These are phyloP conservation scores for Trypanosomatidae sp. DNA, from an alignment of 208 protist genomes.

Conservation along the genomic window DNA sequence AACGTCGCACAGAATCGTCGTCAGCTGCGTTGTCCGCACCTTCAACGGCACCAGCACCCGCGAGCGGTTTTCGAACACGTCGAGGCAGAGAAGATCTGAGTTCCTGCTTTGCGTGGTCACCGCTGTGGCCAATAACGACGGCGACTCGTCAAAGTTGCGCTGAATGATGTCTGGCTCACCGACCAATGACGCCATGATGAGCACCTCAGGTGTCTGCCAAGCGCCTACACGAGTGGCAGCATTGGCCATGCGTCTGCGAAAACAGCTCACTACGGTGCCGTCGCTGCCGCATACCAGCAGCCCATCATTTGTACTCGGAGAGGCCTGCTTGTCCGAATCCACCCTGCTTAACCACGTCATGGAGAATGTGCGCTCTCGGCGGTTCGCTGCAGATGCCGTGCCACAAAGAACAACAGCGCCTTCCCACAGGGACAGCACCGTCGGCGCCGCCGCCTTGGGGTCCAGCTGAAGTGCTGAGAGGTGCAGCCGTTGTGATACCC, in stretches of 20 bases:
- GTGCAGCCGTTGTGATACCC: background rate
- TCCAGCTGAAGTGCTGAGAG: constrained; percentile 4
- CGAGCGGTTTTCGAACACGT: constrained; percentile 8
- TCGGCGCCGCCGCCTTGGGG: background rate
- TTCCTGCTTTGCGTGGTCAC: constrained; percentile 2
- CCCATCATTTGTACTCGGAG: background rate
- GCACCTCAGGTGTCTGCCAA: constrained; percentile 12
- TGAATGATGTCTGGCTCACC: background rate
- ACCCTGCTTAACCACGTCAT: background rate
- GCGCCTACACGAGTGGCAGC: background rate
- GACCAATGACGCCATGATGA: background rate
- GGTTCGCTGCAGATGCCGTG: background rate
- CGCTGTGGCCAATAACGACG: background rate
- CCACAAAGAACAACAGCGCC: background rate
- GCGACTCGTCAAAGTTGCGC: constrained; percentile 8
- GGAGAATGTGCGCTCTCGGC: background rate
- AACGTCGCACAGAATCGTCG: constrained; percentile 9
- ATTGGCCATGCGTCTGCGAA: background rate
- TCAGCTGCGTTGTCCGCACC: constrained; percentile 4
- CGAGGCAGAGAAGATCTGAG: constrained; percentile 19
- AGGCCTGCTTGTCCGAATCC: too few species aligned
- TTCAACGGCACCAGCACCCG: constrained; percentile 16
- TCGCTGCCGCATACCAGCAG: constrained; percentile 17
- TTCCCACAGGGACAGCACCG: constrained; percentile 5
- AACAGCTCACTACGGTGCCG: constrained; percentile 13